These are phyloP conservation scores for Trichoderma arundinaceum DNA, from an alignment of 2,329 filamentous ascomycete genomes.

Conservation along the genomic window DNA sequence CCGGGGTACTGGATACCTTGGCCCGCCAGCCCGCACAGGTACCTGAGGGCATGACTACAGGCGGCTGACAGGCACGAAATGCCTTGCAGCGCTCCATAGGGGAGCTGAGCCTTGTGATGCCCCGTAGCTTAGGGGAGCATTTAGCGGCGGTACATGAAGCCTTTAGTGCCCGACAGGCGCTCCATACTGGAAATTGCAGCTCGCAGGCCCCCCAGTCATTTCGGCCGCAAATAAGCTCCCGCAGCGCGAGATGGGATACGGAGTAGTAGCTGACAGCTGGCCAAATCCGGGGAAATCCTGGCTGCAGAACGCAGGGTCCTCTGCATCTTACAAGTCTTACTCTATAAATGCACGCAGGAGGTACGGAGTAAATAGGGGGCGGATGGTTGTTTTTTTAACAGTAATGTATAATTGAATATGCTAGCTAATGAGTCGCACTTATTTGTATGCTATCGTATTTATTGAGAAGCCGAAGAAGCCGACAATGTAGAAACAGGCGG, in stretches of 20 bases:
- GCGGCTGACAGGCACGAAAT: background rate
- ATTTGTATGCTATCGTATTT: background rate
- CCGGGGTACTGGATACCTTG: background rate
- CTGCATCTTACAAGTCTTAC: too few relatives aligned
- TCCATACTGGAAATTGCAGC: background rate
- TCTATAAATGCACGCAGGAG: too few relatives aligned
- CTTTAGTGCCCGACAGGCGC: background rate
- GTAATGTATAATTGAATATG: background rate
- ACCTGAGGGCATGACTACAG: background rate
- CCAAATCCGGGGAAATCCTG: constrained; percentile 23
- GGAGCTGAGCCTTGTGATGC: background rate
- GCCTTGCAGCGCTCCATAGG: constrained; percentile 22
- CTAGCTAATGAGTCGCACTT: background rate
- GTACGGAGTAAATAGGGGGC: background rate
- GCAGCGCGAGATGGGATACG: background rate
- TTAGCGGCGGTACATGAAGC: background rate
- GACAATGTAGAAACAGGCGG: too few relatives aligned
- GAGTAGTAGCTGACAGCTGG: background rate
- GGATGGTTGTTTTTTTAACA: background rate
- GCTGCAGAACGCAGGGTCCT: constrained; percentile 11
- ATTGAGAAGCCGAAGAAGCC: too few relatives aligned
- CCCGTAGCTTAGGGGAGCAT: background rate
- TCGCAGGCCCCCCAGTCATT: background rate
- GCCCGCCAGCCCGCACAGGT: background rate
- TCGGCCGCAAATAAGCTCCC: background rate